phyloP scores from a whole-genome alignment of 2,329 filamentous ascomycete species.

The Hypoxylon sp. region DNA sequence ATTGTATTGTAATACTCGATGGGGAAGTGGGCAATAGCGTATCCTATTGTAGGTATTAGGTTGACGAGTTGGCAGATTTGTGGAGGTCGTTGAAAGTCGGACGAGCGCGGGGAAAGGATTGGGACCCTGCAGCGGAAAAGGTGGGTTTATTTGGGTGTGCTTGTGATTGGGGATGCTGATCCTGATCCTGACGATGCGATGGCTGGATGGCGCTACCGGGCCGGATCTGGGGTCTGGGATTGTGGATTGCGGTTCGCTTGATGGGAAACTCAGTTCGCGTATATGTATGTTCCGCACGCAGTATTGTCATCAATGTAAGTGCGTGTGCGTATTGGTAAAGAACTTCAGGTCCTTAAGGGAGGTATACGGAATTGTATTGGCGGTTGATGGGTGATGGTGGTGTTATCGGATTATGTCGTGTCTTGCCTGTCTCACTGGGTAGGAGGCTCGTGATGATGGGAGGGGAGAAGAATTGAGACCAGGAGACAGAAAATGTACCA shows the following conservation, averaged over 20 bases:
- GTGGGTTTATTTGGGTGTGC: constrained; percentile 19
- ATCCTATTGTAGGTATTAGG: background rate
- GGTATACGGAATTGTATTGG: constrained; percentile 14
- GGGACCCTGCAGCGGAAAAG: constrained; percentile 39
- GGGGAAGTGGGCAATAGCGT: constrained; percentile 3
- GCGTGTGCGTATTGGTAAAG: constrained; percentile 1
- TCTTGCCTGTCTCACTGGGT: constrained; percentile 33
- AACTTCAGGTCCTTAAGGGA: background rate
- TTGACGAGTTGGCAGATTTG: constrained; percentile 24
- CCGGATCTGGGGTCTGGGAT: constrained; percentile 9
- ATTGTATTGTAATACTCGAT: background rate
- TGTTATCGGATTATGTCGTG: constrained; percentile 37
- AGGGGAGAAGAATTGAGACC: background rate
- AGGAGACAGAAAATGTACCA: constrained; percentile 5
- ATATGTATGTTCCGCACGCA: constrained; percentile 7
- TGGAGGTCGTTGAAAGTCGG: constrained; percentile 38
- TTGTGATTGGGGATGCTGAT: constrained; percentile 36
- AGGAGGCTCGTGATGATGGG: constrained; percentile 34
- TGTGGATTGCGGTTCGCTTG: constrained; percentile 11
- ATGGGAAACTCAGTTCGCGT: constrained; percentile 26
- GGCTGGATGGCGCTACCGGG: constrained; percentile 11
- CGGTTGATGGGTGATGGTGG: constrained; percentile 22
- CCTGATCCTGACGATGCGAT: constrained; percentile 34
- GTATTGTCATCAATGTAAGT: constrained; percentile 13
- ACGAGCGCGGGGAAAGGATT: constrained; percentile 35